Evolutionary conservation across 1,284 basidiomycete genomes (phyloP).

Genomic region (Ustilago nuda): DNA sequence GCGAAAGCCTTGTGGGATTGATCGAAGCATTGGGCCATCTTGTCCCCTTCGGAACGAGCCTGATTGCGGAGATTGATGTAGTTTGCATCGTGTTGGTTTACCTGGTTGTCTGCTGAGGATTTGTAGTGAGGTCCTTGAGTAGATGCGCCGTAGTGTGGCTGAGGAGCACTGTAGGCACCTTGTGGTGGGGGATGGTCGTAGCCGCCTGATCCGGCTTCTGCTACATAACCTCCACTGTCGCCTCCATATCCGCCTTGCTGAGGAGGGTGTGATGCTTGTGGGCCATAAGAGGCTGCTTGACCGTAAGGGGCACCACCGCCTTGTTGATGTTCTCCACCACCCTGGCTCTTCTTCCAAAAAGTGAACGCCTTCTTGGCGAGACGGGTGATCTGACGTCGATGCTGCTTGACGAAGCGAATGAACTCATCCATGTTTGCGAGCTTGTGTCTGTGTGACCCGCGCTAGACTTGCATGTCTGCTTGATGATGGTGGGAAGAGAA

Average conservation of each 20-base stretch:
- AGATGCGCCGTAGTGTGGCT: constrained; percentile 32
- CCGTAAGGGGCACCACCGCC: constrained; percentile 25
- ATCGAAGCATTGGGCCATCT: constrained; percentile 65
- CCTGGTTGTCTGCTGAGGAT: constrained; percentile 60
- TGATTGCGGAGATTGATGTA: constrained; percentile 63
- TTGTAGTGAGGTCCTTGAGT: constrained; percentile 53
- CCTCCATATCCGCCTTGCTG: constrained; percentile 14
- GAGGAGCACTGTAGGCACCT: constrained; percentile 51
- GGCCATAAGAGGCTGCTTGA: constrained; percentile 25
- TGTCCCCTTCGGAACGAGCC: constrained; percentile 64
- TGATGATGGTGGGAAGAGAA: background rate
- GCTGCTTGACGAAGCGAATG: constrained; percentile 62
- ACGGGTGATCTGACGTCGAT: constrained; percentile 56
- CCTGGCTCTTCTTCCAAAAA: constrained; percentile 57
- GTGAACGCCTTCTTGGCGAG: constrained; percentile 61
- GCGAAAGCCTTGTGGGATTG: constrained; percentile 74
- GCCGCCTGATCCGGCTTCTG: constrained; percentile 22
- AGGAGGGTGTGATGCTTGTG: constrained; percentile 19
- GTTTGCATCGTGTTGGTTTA: constrained; percentile 65
- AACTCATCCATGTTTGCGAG: constrained; percentile 52
- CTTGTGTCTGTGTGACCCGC: background rate
- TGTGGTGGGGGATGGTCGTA: constrained; percentile 54
- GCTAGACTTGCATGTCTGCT: background rate
- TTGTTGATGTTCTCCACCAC: constrained; percentile 13
- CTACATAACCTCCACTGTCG: constrained; percentile 29